A percentile compares a stretch with the other conserved stretches of the same genome.
phyloP scores from a whole-genome alignment of 352 stramenopile species.

The Globisporangium polare region DNA sequence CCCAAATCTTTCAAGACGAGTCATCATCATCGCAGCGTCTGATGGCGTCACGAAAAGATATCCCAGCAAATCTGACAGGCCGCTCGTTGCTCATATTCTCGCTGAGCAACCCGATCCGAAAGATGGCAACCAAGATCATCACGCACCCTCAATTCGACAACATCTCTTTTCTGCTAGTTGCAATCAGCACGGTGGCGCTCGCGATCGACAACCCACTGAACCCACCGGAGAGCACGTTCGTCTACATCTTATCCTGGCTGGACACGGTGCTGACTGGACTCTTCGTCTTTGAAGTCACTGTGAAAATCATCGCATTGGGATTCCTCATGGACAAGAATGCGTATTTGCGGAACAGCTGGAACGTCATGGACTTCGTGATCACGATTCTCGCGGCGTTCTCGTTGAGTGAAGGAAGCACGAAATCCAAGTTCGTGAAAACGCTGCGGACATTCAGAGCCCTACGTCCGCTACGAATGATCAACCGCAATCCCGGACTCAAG shows the following conservation, averaged over 20 bases:
- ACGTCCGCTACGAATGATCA: conserved; percentile 84
- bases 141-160: conserved; percentile 72
- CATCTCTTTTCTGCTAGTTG: conserved; percentile 67
- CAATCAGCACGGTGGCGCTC: conserved; percentile 60
- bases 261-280: conserved; percentile 72
- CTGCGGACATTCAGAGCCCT: conserved; percentile 78
- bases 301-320: conserved; percentile 87
- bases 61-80: conserved; percentile 21
- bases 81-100: conserved; percentile 46
- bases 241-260: conserved; percentile 49
- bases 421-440: conserved; percentile 64
- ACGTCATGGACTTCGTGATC: conserved; percentile 89
- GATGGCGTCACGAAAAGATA: not conserved
- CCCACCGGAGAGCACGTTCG: conserved; percentile 31
- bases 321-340: conserved; percentile 54
- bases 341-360: conserved; percentile 87
- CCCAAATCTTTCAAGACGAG: conserved; percentile 34
- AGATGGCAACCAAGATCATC: conserved; percentile 42
- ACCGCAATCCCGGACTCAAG: conserved; percentile 60
- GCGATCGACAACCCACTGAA: conserved; percentile 78
- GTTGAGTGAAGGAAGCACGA: conserved; percentile 53
- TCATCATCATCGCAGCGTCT: not conserved
- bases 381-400: conserved; percentile 74
- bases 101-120: conserved; percentile 46
- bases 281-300: conserved; percentile 81